Conservation (phyloP, 1,139 yeast species). For the Saccharomyces hybrid region DNA sequence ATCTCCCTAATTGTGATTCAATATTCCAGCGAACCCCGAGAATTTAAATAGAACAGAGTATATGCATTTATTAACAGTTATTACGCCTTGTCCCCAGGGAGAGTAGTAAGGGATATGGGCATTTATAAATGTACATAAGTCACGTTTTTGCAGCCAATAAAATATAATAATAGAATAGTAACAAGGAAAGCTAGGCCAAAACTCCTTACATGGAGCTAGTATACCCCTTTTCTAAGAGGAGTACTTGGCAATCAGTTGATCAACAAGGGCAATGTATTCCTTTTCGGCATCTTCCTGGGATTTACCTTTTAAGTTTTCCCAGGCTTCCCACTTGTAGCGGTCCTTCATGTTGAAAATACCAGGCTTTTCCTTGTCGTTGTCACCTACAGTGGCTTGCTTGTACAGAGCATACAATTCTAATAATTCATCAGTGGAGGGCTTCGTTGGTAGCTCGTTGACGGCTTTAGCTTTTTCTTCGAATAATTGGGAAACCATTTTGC, state of each 20-base stretch:
- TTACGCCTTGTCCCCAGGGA: background rate
- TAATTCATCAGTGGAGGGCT: constrained; percentile 83
- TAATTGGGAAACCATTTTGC: constrained; percentile 29
- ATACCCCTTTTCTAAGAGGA: background rate
- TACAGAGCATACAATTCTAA: constrained; percentile 77
- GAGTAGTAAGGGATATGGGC: background rate
- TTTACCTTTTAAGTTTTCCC: constrained; percentile 83
- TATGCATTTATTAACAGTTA: background rate
- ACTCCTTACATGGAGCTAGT: background rate
- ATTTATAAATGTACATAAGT: background rate
- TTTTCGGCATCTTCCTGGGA: constrained; percentile 86
- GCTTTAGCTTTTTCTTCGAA: constrained; percentile 55
- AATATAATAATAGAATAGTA: background rate
- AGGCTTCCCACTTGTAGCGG: constrained; percentile 95
- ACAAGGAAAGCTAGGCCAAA: background rate
- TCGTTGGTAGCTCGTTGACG: constrained; percentile 63
- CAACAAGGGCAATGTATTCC: constrained; percentile 66
- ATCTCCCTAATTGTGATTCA: background rate
- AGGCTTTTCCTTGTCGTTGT: constrained; percentile 65
- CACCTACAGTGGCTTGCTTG: constrained; percentile 97
- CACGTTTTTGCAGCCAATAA: background rate
- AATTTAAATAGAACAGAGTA: background rate
- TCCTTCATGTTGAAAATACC: constrained; percentile 90
- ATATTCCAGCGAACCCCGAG: background rate
- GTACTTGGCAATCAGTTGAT: constrained; percentile 53